These are phyloP conservation scores for Chytriomyces confervae DNA, from an alignment of 192 early-diverging fungal species.

Conservation along the genomic window DNA sequence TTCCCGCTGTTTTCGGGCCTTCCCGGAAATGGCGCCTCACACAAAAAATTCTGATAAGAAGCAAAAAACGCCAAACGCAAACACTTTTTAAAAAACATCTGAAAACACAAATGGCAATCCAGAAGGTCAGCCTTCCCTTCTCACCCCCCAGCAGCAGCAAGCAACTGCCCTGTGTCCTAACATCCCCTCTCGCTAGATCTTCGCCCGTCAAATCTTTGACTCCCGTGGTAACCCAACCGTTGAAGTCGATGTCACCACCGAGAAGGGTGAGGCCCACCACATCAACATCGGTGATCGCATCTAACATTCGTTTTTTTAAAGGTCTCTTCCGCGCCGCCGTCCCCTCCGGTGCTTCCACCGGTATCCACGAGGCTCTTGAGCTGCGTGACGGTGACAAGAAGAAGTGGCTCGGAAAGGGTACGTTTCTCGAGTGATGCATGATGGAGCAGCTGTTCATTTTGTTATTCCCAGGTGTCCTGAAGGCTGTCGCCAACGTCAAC, in stretches of 20 bases:
- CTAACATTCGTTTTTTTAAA: slow-evolving; percentile 21
- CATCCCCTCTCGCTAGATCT: slow-evolving; percentile 41
- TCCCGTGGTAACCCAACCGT: slow-evolving; percentile 99
- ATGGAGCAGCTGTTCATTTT: slow-evolving; percentile 15
- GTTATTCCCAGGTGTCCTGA: slow-evolving; percentile 69
- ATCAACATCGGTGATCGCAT: neutral
- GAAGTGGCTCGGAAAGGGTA: slow-evolving; percentile 95
- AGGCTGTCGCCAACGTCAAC: slow-evolving; percentile 93
- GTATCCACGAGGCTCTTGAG: slow-evolving; percentile 98
- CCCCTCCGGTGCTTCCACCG: slow-evolving; percentile 98
- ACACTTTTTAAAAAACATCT: too few relatives aligned
- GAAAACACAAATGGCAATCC: too few relatives aligned
- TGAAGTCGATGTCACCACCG: slow-evolving; percentile 96
- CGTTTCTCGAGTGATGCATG: slow-evolving; percentile 19
- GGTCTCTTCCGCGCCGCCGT: slow-evolving; percentile 95
- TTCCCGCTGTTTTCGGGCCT: too few relatives aligned
- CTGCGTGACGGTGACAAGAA: slow-evolving; percentile 88
- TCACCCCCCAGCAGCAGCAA: too few relatives aligned
- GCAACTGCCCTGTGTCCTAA: neutral
- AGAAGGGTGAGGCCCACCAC: slow-evolving; percentile 66
- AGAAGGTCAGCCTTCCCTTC: too few relatives aligned
- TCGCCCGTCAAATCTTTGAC: slow-evolving; percentile 98
- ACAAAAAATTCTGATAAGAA: too few relatives aligned
- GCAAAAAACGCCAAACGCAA: too few relatives aligned
- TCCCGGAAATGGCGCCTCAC: too few relatives aligned